phyloP scores from a whole-genome alignment of 208 protist genomes.

The Leishmania tarentolae region DNA sequence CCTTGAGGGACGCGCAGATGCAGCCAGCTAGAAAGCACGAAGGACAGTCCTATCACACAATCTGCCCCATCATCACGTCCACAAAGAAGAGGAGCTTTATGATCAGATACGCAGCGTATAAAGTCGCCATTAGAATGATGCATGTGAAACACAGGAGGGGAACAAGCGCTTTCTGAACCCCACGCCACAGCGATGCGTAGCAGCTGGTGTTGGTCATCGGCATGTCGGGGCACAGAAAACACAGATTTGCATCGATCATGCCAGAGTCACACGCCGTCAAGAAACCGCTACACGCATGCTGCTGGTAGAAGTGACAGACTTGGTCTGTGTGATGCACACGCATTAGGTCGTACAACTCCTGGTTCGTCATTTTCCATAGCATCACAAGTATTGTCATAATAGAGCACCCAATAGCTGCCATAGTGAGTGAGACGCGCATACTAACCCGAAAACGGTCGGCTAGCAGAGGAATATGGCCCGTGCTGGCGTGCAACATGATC shows the following conservation, averaged over 20 bases:
- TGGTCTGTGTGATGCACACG: background rate
- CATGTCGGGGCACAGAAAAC: background rate
- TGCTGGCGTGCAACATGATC: background rate
- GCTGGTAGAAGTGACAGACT: conserved; percentile 17
- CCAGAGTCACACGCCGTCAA: background rate
- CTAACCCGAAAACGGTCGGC: background rate
- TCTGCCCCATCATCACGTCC: background rate
- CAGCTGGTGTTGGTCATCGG: background rate
- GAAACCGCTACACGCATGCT: conserved; percentile 16
- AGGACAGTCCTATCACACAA: background rate
- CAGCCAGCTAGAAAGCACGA: background rate
- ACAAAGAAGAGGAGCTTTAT: conserved; percentile 1
- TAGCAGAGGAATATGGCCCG: background rate
- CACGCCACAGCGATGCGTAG: conserved; percentile 1
- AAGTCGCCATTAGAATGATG: background rate
- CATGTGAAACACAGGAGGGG: conserved; percentile 15
- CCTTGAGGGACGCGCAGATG: background rate
- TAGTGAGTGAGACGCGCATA: background rate
- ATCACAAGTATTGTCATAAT: background rate
- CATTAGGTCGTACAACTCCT: background rate
- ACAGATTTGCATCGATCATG: background rate
- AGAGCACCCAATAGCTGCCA: background rate
- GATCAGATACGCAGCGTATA: conserved; percentile 14
- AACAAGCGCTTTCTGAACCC: background rate
- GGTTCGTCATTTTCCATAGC: background rate